phyloP scores from a whole-genome alignment of 306 rosid genomes.

The Prunus kanzakura region DNA sequence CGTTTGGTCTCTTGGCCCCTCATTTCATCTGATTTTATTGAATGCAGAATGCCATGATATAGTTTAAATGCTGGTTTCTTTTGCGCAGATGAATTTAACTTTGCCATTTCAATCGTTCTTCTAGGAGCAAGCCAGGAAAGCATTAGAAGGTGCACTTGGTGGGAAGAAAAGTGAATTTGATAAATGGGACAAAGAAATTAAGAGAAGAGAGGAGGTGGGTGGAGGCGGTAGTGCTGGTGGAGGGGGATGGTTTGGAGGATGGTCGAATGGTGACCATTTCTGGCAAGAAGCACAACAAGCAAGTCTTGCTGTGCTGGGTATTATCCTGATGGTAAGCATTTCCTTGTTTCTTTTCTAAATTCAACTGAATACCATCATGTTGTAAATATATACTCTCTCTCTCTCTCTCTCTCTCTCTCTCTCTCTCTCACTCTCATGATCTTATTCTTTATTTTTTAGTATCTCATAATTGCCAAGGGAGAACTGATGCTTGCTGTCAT shows the following conservation, averaged over 20 bases:
- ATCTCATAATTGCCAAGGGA: constrained; percentile 73
- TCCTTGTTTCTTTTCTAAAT: constrained; percentile 17
- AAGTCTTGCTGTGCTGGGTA: constrained; percentile 66
- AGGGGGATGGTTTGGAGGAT: constrained; percentile 97
- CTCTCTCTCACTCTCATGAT: not conserved
- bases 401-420: not conserved
- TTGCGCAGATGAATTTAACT: not conserved
- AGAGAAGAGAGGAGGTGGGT: constrained; percentile 74
- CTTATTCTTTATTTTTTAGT: constrained; percentile 44
- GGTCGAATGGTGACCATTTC: constrained; percentile 84
- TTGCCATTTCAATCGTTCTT: constrained; percentile 16
- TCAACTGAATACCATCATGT: not conserved
- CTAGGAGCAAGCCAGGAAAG: constrained; percentile 92
- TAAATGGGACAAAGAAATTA: constrained; percentile 91
- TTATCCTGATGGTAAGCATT: constrained; percentile 57
- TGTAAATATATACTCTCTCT: not conserved
- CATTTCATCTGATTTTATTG: not conserved
- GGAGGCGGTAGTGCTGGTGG: constrained; percentile 82
- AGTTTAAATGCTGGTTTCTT: constrained; percentile 2
- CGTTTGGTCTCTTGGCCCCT: not conserved
- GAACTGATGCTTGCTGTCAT: constrained; percentile 74
- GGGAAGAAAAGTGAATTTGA: constrained; percentile 86
- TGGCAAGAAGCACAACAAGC: constrained; percentile 89
- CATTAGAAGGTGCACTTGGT: constrained; percentile 92
- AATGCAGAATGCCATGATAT: not conserved